A percentile compares a stretch with the other conserved stretches of the same genome.
Evolutionary conservation across 2,329 filamentous ascomycete genomes (phyloP).

Genomic region (Chaetomium sp.): DNA sequence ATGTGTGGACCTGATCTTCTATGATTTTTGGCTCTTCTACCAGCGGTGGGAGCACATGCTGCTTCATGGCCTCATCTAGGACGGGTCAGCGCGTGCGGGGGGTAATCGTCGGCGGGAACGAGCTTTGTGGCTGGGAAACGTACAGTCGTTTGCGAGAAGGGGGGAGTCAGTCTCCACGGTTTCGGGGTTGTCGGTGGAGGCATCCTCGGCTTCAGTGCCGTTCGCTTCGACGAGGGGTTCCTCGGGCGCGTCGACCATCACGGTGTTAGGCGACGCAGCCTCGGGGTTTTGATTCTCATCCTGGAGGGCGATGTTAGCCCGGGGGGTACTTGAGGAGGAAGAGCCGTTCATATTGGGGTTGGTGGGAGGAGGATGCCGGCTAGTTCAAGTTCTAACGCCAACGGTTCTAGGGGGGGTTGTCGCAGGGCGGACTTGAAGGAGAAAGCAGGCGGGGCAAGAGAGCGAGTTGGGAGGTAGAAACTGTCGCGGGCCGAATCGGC

Average conservation of each 20-base stretch:
- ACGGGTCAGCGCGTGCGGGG: slow-evolving; percentile 16
- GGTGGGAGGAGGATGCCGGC: background rate
- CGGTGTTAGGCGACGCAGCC: slow-evolving; percentile 49
- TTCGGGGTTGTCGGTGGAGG: slow-evolving; percentile 51
- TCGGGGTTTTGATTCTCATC: slow-evolving; percentile 45
- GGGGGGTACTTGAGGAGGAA: slow-evolving; percentile 13
- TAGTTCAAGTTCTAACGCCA: background rate
- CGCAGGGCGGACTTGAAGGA: background rate
- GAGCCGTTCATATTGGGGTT: slow-evolving; percentile 6
- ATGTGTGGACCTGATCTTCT: slow-evolving; percentile 70
- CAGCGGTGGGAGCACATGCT: slow-evolving; percentile 66
- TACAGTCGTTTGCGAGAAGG: slow-evolving; percentile 48
- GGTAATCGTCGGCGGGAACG: background rate
- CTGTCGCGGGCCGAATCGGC: slow-evolving; percentile 1
- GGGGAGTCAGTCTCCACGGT: slow-evolving; percentile 31
- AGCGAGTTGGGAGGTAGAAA: background rate
- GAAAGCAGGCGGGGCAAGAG: background rate
- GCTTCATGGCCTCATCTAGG: slow-evolving; percentile 77
- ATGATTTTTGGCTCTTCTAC: slow-evolving; percentile 71
- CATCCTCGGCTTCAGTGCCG: slow-evolving; percentile 43
- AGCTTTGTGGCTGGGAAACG: slow-evolving; percentile 6
- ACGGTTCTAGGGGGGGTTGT: background rate
- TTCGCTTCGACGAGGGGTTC: slow-evolving; percentile 47
- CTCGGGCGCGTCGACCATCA: slow-evolving; percentile 46
- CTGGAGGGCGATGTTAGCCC: slow-evolving; percentile 25